Evolutionary conservation across 306 rosid species (phyloP), one percentile per base, ranked within the genome.

Genomic region (Trichosanthes cucumerina): DNA sequence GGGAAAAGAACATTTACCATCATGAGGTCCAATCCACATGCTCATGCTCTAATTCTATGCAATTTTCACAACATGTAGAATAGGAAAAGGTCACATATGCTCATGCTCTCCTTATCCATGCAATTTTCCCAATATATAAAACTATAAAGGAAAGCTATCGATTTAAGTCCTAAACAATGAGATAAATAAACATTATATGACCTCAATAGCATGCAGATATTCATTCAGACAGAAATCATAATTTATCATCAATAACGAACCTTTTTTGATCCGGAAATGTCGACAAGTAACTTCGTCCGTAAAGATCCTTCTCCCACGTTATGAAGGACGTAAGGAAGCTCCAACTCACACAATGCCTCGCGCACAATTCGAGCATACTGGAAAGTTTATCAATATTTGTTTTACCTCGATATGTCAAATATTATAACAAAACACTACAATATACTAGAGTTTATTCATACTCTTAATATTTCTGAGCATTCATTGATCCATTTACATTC

Each of bases 311-410:
- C 86, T 70, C 98, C 98, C 33, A 91, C 96, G 65, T 88, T 93
- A 71, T 91, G 97, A 59, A 93, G 91, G 81, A 89, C 81, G 88
- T 91, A 93, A 49, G 96, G 96, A 82, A 93, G 93, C 86, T 93
- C 98, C 88, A 93, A 84, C 78, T 93, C 98, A 26, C 98, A 93
- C n/a, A 93, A 86, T 44, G 98, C 98, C 83, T 93, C 97, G 11
- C 97, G 98, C 53, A 93, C 97, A 81, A 91, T 84, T 80, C 98
- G 80, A 44, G 98, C 93, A 83, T 83, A 82, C 98, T 93, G 49
- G 3, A 47, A 15, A 53, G 52, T 38, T 39, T 1, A 39, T 14
- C 73, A 38, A 38, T 66, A 36, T n/a, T 43, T 43, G 11, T 2
- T 68, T 68, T 41, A 9, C 52, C 33, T 54, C 21, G 34, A 6